Percentiles rank a stretch among this genome's conserved stretches.
Conservation (phyloP, 352 stramenopile genomes). For the Phytopythium cucurbitacearum region DNA sequence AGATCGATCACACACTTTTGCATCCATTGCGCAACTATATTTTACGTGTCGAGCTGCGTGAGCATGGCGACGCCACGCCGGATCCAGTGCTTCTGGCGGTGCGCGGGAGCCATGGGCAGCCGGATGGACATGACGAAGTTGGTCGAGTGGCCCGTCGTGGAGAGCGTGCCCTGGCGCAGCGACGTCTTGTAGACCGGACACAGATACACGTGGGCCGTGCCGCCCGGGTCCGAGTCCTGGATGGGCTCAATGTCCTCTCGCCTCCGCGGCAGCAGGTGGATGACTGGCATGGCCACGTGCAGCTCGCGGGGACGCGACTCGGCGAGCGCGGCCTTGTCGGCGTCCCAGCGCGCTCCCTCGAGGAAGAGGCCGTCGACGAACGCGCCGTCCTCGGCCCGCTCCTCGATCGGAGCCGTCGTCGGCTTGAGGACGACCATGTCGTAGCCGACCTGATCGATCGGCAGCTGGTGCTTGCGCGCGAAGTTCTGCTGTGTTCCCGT, state of each 20-base stretch:
- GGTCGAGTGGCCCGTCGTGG: constrained; percentile 92
- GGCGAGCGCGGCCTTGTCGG: constrained; percentile 52
- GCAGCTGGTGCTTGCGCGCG: constrained; percentile 86
- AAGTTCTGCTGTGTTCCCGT: constrained; percentile 93
- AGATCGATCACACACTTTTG: too few relatives aligned
- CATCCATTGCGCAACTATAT: not conserved
- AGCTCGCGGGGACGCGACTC: constrained; percentile 85
- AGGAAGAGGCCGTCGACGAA: constrained; percentile 90
- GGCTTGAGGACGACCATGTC: constrained; percentile 83
- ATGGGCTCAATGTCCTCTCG: constrained; percentile 86
- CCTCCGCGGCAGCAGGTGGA: constrained; percentile 77
- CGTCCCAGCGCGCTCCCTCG: constrained; percentile 87
- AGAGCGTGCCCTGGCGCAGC: constrained; percentile 87
- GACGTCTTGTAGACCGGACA: constrained; percentile 93
- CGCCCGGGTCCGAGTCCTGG: constrained; percentile 82
- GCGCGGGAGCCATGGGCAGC: constrained; percentile 82
- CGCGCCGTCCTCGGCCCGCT: constrained; percentile 79
- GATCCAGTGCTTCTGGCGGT: constrained; percentile 95
- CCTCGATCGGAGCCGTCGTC: constrained; percentile 27
- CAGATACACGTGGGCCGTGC: constrained; percentile 90
- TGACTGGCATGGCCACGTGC: constrained; percentile 84
- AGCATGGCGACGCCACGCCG: constrained; percentile 92
- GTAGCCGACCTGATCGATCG: constrained; percentile 89
- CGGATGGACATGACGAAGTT: constrained; percentile 96
- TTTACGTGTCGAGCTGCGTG: constrained; percentile 88